Conservation (phyloP, 2,329 filamentous ascomycete genomes). For the Ceratocystis papillata region DNA sequence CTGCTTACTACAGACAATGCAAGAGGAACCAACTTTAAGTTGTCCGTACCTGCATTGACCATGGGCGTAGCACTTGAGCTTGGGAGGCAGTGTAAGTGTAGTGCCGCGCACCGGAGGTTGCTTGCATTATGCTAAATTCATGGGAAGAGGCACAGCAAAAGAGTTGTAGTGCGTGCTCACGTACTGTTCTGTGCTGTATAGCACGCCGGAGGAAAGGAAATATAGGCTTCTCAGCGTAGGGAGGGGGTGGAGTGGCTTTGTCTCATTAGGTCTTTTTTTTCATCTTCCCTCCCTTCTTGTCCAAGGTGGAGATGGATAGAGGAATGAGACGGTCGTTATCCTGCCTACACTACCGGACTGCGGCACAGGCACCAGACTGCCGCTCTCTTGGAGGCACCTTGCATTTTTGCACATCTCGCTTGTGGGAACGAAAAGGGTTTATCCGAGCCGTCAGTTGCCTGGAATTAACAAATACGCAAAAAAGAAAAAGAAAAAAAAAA, state of each 20-base stretch:
- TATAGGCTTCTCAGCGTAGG: background rate
- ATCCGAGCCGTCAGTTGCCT: background rate
- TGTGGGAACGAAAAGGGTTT: background rate
- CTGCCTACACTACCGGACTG: background rate
- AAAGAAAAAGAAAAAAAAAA: background rate
- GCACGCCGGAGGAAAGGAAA: background rate
- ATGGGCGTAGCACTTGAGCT: background rate
- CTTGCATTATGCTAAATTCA: conserved; percentile 5
- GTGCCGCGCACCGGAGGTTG: background rate
- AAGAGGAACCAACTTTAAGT: conserved; percentile 8
- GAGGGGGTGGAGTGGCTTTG: background rate
- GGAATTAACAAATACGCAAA: background rate
- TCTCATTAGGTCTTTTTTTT: background rate
- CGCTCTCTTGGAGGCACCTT: background rate
- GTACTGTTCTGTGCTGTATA: background rate
- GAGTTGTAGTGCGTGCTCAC: background rate
- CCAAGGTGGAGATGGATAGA: background rate
- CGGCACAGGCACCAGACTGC: background rate
- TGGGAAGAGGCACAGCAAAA: conserved; percentile 9
- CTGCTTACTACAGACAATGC: background rate
- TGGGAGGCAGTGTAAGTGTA: conserved; percentile 7
- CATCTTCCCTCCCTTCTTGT: background rate
- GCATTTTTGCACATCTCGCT: background rate
- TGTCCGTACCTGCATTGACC: conserved; percentile 10
- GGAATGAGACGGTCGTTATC: background rate